phyloP scores from a whole-genome alignment of 2,329 filamentous ascomycete genomes.

The Cryphonectria carpinicola region DNA sequence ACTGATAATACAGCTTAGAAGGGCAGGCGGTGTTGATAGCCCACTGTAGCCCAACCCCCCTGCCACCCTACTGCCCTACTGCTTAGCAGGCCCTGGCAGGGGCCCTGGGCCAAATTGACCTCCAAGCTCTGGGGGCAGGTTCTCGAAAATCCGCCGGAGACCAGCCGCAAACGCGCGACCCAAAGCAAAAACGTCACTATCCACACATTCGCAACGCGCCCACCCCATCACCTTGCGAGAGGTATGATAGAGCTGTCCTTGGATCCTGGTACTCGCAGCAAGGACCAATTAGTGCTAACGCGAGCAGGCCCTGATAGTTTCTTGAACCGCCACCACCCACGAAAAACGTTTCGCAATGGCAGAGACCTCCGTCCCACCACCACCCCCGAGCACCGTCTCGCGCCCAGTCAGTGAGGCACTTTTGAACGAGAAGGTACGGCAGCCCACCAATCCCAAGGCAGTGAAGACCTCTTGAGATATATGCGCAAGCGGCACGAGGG shows the following conservation, averaged over 20 bases:
- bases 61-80: constrained; percentile 24
- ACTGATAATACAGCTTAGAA: background rate
- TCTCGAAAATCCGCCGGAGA: constrained; percentile 29
- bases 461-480: background rate
- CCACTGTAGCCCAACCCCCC: constrained; percentile 1
- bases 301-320: constrained; percentile 6
- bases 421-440: constrained; percentile 93
- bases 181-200: constrained; percentile 30
- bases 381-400: constrained; percentile 67
- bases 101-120: background rate
- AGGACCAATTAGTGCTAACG: constrained; percentile 32
- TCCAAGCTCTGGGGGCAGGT: constrained; percentile 10
- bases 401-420: constrained; percentile 96
- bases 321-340: background rate
- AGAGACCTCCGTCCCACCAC: constrained; percentile 57
- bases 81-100: constrained; percentile 9
- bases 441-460: constrained; percentile 1
- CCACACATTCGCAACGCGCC: constrained; percentile 23
- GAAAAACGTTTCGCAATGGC: constrained; percentile 50
- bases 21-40: constrained; percentile 23
- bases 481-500: background rate
- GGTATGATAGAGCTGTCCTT: constrained; percentile 7
- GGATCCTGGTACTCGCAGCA: background rate
- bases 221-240: constrained; percentile 28
- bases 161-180: constrained; percentile 27